A percentile compares a stretch with the other conserved stretches of the same genome.
phyloP scores from a whole-genome alignment of 2,329 filamentous ascomycete species.

The Fusarium sp. region DNA sequence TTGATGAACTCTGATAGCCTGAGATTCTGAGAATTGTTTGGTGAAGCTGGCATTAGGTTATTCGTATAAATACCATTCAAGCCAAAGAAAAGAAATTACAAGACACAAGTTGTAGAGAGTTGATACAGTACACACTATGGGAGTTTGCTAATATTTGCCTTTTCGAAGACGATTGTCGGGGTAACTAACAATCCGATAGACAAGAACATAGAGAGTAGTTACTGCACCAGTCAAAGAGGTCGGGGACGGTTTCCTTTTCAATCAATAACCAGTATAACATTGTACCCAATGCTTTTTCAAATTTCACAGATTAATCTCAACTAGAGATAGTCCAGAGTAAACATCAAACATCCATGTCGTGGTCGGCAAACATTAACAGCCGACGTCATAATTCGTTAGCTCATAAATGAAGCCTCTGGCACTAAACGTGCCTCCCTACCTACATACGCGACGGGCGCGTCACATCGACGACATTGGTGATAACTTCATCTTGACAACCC shows the following conservation, averaged over 20 bases:
- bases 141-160: not conserved
- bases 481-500: not conserved
- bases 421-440: not conserved
- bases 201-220: not conserved
- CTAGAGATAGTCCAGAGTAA: not conserved
- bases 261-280: not conserved
- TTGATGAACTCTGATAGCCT: not conserved
- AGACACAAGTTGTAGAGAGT: not conserved
- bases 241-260: not conserved
- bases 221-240: not conserved
- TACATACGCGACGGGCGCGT: not conserved
- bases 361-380: not conserved
- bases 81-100: not conserved
- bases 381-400: not conserved
- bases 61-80: not conserved
- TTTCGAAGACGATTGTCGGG: not conserved
- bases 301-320: not conserved
- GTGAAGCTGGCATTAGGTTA: not conserved
- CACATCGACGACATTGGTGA: not conserved
- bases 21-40: not conserved
- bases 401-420: not conserved
- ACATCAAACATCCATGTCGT: not conserved
- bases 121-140: not conserved
- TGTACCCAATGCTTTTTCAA: accelerated
- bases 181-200: not conserved